Evolutionary conservation across 192 early-diverging fungal species (phyloP).

Genomic region (Coemansia guatemalensis): DNA sequence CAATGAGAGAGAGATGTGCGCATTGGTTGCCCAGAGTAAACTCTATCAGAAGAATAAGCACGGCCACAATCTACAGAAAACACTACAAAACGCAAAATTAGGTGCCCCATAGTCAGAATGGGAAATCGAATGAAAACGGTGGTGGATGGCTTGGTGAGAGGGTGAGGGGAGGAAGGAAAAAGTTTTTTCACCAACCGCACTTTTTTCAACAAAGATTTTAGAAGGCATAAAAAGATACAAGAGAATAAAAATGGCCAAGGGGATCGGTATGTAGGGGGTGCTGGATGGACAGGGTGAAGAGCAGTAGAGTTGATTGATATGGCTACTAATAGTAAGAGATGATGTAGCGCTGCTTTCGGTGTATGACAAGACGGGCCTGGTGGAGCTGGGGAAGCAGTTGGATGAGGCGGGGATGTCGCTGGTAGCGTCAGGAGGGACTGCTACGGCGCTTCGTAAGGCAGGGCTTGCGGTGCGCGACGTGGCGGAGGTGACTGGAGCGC

Average conservation of each 20-base stretch:
- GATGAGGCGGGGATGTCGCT: conserved; percentile 74
- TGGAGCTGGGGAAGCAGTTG: conserved; percentile 85
- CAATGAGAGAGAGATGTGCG: too few species aligned
- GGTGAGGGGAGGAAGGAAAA: too few species aligned
- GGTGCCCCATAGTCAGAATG: too few species aligned
- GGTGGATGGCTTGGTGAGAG: too few species aligned
- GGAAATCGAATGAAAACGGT: too few species aligned
- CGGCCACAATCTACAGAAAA: too few species aligned
- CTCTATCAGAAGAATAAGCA: too few species aligned
- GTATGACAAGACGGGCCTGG: conserved; percentile 94
- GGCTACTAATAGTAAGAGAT: background rate
- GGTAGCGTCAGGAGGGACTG: conserved; percentile 94
- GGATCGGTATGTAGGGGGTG: conserved; percentile 27
- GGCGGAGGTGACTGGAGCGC: conserved; percentile 95
- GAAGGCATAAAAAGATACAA: too few species aligned
- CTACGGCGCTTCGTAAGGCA: conserved; percentile 84
- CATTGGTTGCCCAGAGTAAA: too few species aligned
- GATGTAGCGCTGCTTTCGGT: conserved; percentile 82
- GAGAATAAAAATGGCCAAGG: conserved; percentile 23
- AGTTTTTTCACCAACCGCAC: too few species aligned
- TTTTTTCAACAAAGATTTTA: too few species aligned
- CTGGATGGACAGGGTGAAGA: too few species aligned
- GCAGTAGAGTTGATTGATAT: conserved; percentile 2
- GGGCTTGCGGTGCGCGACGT: conserved; percentile 93
- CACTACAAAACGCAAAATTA: background rate